A percentile compares a stretch with the other conserved stretches of the same genome.
phyloP scores from a whole-genome alignment of 257 asterid genomes.

The Nyctanthes arbortristis region DNA sequence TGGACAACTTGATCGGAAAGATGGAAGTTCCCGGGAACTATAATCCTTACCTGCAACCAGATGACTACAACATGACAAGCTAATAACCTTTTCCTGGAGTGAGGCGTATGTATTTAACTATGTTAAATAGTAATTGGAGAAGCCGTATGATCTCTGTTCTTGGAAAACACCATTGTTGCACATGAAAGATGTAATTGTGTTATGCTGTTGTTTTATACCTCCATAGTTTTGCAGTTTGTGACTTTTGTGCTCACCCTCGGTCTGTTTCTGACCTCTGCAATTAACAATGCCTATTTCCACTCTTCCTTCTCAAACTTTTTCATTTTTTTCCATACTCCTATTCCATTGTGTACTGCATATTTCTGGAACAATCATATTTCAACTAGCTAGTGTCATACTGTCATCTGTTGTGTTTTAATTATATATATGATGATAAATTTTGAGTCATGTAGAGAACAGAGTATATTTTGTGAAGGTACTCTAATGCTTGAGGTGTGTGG shows the following conservation, averaged over 20 bases:
- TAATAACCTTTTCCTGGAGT: constrained; percentile 17
- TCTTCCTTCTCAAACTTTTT: background rate
- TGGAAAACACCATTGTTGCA: background rate
- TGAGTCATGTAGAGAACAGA: no score
- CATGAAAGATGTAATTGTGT: background rate
- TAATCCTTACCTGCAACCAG: constrained; percentile 49
- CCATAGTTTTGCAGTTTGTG: background rate
- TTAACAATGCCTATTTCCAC: background rate
- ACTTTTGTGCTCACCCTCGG: background rate
- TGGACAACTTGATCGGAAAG: constrained; percentile 53
- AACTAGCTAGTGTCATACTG: background rate
- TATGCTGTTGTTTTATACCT: background rate
- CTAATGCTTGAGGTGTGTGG: no score
- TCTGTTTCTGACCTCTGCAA: background rate
- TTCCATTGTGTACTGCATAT: background rate
- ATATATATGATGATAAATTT: background rate
- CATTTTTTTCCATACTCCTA: background rate
- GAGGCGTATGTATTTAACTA: background rate
- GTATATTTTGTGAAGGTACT: no score
- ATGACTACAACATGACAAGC: constrained; percentile 52
- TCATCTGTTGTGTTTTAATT: background rate
- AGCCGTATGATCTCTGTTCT: background rate
- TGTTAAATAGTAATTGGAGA: background rate
- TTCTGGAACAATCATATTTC: background rate
- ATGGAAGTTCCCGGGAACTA: constrained; percentile 55